Evolutionary conservation across 78 protist genomes (phyloP).

Genomic region (Speleostelium caveatum): DNA sequence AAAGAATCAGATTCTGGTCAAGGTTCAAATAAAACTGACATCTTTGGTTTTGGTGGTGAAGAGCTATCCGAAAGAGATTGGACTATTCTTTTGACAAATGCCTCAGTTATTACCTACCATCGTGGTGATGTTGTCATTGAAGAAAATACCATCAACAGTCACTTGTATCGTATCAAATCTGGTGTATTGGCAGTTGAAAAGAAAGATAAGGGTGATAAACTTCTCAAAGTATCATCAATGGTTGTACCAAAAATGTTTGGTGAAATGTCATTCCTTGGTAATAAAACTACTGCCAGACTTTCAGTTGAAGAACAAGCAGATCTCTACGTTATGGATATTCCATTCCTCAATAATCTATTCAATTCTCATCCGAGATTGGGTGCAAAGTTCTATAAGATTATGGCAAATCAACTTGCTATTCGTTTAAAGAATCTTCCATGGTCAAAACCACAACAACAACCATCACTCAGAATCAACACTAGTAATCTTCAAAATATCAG

Average conservation of each 20-base stretch:
- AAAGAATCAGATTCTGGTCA: not conserved
- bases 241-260: constrained; percentile 80
- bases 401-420: constrained; percentile 73
- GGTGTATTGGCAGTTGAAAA: constrained; percentile 78
- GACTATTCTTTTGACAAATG: constrained; percentile 73
- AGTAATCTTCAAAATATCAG: not conserved
- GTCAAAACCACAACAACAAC: not conserved
- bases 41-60: constrained; percentile 48
- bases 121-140: constrained; percentile 84
- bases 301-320: constrained; percentile 71
- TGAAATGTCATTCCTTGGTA: constrained; percentile 84
- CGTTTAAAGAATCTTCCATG: constrained; percentile 73
- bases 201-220: constrained; percentile 32
- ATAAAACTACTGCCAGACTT: constrained; percentile 81
- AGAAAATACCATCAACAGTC: constrained; percentile 66
- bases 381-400: constrained; percentile 74
- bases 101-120: constrained; percentile 71
- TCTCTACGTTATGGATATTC: constrained; percentile 82
- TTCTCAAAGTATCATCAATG: constrained; percentile 58
- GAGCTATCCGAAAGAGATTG: constrained; percentile 84
- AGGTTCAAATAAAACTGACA: constrained; percentile 9
- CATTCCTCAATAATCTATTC: constrained; percentile 58
- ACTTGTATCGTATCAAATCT: constrained; percentile 73
- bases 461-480: not conserved
- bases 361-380: constrained; percentile 70